These are phyloP conservation scores for Fusarium globosum DNA, from an alignment of 2,329 filamentous ascomycete species.

Conservation along the genomic window DNA sequence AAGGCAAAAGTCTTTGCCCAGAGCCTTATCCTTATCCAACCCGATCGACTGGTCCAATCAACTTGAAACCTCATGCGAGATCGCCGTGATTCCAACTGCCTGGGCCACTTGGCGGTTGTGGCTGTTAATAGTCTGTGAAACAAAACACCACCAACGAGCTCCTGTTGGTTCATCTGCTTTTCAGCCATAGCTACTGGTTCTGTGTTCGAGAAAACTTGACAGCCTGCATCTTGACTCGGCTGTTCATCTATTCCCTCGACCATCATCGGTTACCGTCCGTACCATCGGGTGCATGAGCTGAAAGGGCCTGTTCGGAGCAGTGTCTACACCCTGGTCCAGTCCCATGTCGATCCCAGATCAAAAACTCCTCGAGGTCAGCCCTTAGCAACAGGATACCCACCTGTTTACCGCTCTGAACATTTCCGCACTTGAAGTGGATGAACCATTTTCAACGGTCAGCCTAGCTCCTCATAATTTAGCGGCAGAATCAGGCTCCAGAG, in stretches of 20 bases:
- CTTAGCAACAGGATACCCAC: conserved; percentile 14
- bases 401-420: conserved; percentile 11
- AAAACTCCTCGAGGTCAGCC: conserved; percentile 30
- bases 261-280: background rate
- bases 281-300: background rate
- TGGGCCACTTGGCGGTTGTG: conserved; percentile 11
- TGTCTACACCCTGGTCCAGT: conserved; percentile 16
- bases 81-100: conserved; percentile 7
- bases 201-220: conserved; percentile 2
- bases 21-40: background rate
- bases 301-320: background rate
- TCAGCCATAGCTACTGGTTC: conserved; percentile 8
- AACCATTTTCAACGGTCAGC: background rate
- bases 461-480: background rate
- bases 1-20: background rate
- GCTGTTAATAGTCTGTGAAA: conserved; percentile 8
- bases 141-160: conserved; percentile 2
- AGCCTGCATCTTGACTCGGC: background rate
- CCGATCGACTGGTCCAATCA: conserved; percentile 3
- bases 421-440: conserved; percentile 4
- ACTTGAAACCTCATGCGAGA: conserved; percentile 14
- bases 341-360: conserved; percentile 4
- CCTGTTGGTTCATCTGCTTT: conserved; percentile 29
- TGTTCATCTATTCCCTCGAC: background rate
- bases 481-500: conserved; percentile 8